Conservation (phyloP, 192 early-diverging fungal species). For the Coemansia umbellata region DNA sequence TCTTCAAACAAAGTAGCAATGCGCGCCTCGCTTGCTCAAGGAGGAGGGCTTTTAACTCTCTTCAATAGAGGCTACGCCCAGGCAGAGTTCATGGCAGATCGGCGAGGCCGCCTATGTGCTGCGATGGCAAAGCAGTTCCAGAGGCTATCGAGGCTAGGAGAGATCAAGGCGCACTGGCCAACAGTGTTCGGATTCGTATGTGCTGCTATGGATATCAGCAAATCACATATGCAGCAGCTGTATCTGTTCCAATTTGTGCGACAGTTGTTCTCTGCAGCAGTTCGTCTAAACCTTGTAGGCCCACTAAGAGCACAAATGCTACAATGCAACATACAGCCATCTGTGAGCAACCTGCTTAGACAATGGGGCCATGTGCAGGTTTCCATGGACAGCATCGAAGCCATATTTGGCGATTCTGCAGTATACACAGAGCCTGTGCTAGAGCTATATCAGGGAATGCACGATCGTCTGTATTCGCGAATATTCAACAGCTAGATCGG, state of each 20-base stretch:
- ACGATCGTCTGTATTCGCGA: constrained; percentile 72
- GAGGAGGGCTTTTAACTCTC: constrained; percentile 44
- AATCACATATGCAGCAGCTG: constrained; percentile 65
- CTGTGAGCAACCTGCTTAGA: constrained; percentile 51
- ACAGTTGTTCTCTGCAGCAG: constrained; percentile 79
- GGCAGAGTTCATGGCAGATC: constrained; percentile 25
- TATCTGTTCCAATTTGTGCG: constrained; percentile 84
- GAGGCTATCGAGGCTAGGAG: constrained; percentile 40
- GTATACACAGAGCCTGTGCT: constrained; percentile 65
- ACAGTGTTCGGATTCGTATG: constrained; percentile 76
- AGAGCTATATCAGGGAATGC: constrained; percentile 74
- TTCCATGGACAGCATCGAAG: constrained; percentile 14
- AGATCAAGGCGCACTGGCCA: constrained; percentile 69
- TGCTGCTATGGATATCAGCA: constrained; percentile 31
- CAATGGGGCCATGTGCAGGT: constrained; percentile 51
- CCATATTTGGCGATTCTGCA: constrained; percentile 36
- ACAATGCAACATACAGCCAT: constrained; percentile 57
- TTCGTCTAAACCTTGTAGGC: constrained; percentile 84
- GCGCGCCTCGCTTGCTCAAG: constrained; percentile 48
- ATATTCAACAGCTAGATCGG: constrained; percentile 69
- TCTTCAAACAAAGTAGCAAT: constrained; percentile 39
- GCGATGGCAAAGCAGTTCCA: constrained; percentile 44
- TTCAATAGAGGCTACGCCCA: constrained; percentile 46
- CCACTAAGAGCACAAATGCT: constrained; percentile 83
- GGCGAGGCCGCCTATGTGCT: constrained; percentile 20